Conservation (phyloP, 805 yeast genomes). For the Candida taoyuanica region DNA sequence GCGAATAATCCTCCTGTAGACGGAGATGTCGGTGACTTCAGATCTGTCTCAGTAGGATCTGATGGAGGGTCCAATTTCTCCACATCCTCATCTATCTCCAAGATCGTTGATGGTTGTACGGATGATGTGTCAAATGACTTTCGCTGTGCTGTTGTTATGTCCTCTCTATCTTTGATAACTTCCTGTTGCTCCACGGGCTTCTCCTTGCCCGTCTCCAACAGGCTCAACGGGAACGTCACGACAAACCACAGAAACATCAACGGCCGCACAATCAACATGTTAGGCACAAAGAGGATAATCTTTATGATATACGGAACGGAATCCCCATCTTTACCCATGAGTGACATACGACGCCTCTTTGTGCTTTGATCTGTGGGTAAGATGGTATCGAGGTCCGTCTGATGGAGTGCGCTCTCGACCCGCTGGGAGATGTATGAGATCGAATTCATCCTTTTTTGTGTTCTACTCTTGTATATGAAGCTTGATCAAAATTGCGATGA, state of each 20-base stretch:
- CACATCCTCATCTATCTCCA: slow-evolving; percentile 24
- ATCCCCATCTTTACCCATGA: slow-evolving; percentile 5
- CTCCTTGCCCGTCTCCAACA: slow-evolving; percentile 29
- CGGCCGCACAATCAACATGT: slow-evolving; percentile 49
- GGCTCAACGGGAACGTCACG: slow-evolving; percentile 51
- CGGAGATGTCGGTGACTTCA: slow-evolving; percentile 25
- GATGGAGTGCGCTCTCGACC: slow-evolving; percentile 23
- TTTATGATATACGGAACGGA: slow-evolving; percentile 21
- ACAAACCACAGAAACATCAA: slow-evolving; percentile 43
- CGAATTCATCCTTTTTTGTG: slow-evolving; percentile 27
- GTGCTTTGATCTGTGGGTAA: slow-evolving; percentile 9
- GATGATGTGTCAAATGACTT: neutral
- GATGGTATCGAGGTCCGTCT: slow-evolving; percentile 8
- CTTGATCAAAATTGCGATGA: neutral
- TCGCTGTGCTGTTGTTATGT: neutral
- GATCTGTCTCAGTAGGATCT: slow-evolving; percentile 10
- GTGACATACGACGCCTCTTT: neutral
- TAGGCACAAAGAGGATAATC: slow-evolving; percentile 43
- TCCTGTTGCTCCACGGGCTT: slow-evolving; percentile 1
- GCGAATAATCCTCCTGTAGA: slow-evolving; percentile 14
- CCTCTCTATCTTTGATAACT: slow-evolving; percentile 4
- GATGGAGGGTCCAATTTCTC: slow-evolving; percentile 10
- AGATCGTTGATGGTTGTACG: slow-evolving; percentile 8
- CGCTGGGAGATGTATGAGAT: slow-evolving; percentile 25
- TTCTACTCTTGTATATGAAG: too few species aligned